A percentile compares a stretch with the other conserved stretches of the same genome.
These are phyloP conservation scores for Drechslerella coelobrocha DNA, from an alignment of 2,329 filamentous ascomycete genomes.

Conservation along the genomic window DNA sequence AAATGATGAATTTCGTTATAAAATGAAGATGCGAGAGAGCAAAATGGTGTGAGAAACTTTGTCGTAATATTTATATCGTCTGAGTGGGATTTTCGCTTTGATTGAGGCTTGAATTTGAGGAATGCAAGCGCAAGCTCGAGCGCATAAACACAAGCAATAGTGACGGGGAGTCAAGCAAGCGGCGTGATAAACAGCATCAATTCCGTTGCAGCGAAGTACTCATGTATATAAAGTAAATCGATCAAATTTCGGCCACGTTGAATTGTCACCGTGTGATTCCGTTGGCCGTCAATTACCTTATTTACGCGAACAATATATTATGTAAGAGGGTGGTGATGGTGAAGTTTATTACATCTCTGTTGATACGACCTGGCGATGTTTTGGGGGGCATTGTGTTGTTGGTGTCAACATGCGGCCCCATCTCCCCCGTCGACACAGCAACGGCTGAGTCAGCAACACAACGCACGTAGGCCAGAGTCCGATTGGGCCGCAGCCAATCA, in stretches of 20 bases:
- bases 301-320: no score
- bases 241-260: no score
- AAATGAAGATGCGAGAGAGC: not conserved
- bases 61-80: not conserved
- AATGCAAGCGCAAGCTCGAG: not conserved
- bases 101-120: not conserved
- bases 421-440: not conserved
- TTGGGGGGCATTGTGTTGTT: not conserved
- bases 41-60: not conserved
- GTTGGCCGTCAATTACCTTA: no score
- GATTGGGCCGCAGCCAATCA: constrained; percentile 23
- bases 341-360: no score
- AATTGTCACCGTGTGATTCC: no score
- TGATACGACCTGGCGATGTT: not conserved
- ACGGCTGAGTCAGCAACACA: constrained; percentile 16
- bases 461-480: no score
- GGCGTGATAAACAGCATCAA: not conserved
- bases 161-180: no score
- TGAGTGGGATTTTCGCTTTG: not conserved
- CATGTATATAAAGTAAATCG: not conserved
- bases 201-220: not conserved
- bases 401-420: not conserved
- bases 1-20: constrained; percentile 5
- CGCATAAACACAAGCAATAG: not conserved
- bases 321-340: no score